phyloP scores from a whole-genome alignment of 1,284 basidiomycete species.

The Schizophyllum amplum region DNA sequence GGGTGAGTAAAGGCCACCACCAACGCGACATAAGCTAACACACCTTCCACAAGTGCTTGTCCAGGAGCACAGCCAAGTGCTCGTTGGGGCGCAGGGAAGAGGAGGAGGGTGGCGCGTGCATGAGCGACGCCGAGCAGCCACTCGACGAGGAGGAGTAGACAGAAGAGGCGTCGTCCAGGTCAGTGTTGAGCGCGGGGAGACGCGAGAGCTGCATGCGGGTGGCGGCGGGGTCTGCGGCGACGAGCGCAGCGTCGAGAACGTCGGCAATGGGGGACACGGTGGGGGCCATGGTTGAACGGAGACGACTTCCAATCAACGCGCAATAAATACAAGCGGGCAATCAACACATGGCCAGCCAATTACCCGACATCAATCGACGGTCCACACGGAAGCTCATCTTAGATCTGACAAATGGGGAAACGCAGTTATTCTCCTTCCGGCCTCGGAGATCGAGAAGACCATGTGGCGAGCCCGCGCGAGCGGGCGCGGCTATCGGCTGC shows the following conservation, averaged over 20 bases:
- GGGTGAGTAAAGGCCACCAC: slow-evolving; percentile 11
- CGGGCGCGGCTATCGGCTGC: background rate
- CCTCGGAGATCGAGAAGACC: background rate
- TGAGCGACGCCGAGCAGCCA: slow-evolving; percentile 9
- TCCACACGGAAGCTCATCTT: background rate
- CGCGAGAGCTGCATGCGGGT: background rate
- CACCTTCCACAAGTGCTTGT: slow-evolving; percentile 66
- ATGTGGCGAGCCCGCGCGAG: background rate
- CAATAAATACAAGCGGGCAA: background rate
- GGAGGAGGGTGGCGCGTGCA: slow-evolving; percentile 7
- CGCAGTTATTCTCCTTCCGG: background rate
- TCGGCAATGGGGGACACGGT: background rate
- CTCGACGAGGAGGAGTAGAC: slow-evolving; percentile 7
- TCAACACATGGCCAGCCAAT: background rate
- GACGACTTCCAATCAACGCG: background rate
- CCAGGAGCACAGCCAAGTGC: slow-evolving; percentile 69
- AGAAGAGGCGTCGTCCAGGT: background rate
- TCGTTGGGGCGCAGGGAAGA: slow-evolving; percentile 39
- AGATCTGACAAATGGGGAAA: background rate
- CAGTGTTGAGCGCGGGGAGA: background rate
- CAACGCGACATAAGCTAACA: slow-evolving; percentile 10
- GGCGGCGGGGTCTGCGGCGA: background rate
- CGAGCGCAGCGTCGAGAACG: background rate
- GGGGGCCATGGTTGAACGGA: background rate
- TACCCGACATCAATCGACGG: background rate